Percentiles rank a stretch among this genome's conserved stretches.
Evolutionary conservation across 495 filamentous ascomycete genomes (phyloP).

Genomic region (Daldinia bambusicola): DNA sequence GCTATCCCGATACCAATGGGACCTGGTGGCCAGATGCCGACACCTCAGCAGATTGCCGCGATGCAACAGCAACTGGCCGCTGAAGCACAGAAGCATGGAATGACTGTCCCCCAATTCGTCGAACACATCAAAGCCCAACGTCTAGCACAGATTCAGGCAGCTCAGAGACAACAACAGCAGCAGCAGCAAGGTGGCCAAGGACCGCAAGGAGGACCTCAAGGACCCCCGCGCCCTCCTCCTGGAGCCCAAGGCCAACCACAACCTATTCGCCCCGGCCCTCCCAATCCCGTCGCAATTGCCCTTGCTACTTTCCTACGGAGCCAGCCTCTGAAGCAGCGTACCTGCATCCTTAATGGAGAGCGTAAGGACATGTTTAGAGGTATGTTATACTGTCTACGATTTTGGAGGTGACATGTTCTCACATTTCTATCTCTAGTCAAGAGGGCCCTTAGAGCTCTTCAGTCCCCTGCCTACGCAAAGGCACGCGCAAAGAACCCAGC

Average conservation of each 20-base stretch:
- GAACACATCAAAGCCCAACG: slow-evolving; percentile 73
- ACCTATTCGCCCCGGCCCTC: slow-evolving; percentile 75
- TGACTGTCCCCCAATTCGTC: slow-evolving; percentile 79
- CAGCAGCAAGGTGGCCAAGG: slow-evolving; percentile 62
- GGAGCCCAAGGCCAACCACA: slow-evolving; percentile 60
- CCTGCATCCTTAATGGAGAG: slow-evolving; percentile 94
- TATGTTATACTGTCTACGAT: slow-evolving; percentile 49
- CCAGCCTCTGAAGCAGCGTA: slow-evolving; percentile 89
- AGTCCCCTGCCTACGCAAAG: slow-evolving; percentile 87
- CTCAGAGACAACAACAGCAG: slow-evolving; percentile 71
- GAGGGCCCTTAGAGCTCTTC: slow-evolving; percentile 91
- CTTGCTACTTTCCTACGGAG: slow-evolving; percentile 88
- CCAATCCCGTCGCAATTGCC: slow-evolving; percentile 86
- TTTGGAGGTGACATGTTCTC: slow-evolving; percentile 10
- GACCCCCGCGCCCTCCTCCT: slow-evolving; percentile 53
- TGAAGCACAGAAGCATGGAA: slow-evolving; percentile 77
- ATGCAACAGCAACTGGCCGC: slow-evolving; percentile 87
- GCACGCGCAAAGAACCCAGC: slow-evolving; percentile 88
- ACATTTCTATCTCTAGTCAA: slow-evolving; percentile 71
- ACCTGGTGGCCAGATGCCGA: slow-evolving; percentile 69
- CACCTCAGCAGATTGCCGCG: slow-evolving; percentile 81
- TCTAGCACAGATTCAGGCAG: slow-evolving; percentile 70
- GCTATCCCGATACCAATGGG: slow-evolving; percentile 53
- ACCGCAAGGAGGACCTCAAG: slow-evolving; percentile 47
- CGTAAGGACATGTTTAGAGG: slow-evolving; percentile 98